These are phyloP conservation scores for Aspergillus bridgeri DNA, from an alignment of 495 filamentous ascomycete genomes.

Conservation along the genomic window DNA sequence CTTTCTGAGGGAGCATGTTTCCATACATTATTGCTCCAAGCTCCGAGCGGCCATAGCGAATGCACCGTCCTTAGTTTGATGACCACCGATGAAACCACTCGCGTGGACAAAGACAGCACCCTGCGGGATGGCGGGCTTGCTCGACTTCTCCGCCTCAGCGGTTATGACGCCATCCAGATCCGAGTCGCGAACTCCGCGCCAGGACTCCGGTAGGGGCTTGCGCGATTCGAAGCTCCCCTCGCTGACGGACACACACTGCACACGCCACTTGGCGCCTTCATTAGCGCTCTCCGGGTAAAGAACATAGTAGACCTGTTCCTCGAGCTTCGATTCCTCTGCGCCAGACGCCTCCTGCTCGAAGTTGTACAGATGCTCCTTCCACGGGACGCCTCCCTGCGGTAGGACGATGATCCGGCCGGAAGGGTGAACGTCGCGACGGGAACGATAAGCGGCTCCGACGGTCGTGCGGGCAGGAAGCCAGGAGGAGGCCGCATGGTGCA, in stretches of 20 bases:
- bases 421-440: slow-evolving; percentile 61
- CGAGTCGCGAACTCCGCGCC: slow-evolving; percentile 86
- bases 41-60: slow-evolving; percentile 81
- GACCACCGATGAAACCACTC: slow-evolving; percentile 92
- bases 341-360: slow-evolving; percentile 63
- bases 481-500: slow-evolving; percentile 50
- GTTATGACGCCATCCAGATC: slow-evolving; percentile 72
- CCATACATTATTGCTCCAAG: slow-evolving; percentile 46
- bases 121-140: slow-evolving; percentile 38
- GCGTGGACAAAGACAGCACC: slow-evolving; percentile 93
- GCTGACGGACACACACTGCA: slow-evolving; percentile 78
- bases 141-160: slow-evolving; percentile 47
- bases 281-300: slow-evolving; percentile 78
- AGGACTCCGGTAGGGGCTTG: slow-evolving; percentile 83
- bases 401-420: slow-evolving; percentile 79
- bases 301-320: slow-evolving; percentile 69
- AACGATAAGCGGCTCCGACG: slow-evolving; percentile 66
- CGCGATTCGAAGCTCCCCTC: slow-evolving; percentile 85
- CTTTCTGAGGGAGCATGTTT: neutral
- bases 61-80: slow-evolving; percentile 86
- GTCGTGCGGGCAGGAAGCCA: slow-evolving; percentile 87
- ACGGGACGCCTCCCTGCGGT: slow-evolving; percentile 70
- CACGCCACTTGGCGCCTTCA: slow-evolving; percentile 78
- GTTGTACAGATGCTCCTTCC: slow-evolving; percentile 93
- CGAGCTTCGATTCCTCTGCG: slow-evolving; percentile 26